Conservation (phyloP, 2,329 filamentous ascomycete genomes). For the Nigrospora oryzae region DNA sequence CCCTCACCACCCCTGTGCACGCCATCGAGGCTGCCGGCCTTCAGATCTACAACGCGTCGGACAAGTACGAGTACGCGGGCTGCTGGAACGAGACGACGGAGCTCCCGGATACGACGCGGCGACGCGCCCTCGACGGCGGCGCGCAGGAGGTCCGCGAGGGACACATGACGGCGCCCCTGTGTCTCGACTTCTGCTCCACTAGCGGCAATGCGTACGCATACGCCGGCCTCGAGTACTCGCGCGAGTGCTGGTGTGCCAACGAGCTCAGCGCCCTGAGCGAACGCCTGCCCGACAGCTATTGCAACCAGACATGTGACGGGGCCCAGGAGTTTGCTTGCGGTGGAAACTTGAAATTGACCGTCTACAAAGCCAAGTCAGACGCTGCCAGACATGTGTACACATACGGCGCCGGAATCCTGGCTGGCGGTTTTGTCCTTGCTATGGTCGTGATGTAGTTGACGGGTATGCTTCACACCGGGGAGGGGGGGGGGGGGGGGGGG, state of each 20-base stretch:
- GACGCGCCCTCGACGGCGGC: conserved; percentile 36
- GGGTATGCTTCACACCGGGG: too few relatives aligned
- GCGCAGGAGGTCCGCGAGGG: conserved; percentile 28
- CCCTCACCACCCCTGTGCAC: background rate
- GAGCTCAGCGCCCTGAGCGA: conserved; percentile 36
- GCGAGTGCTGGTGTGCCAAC: conserved; percentile 52
- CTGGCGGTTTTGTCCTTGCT: too few relatives aligned
- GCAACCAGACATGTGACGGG: conserved; percentile 45
- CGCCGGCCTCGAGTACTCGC: conserved; percentile 46
- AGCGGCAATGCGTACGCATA: conserved; percentile 30
- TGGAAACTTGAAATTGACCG: conserved; percentile 38
- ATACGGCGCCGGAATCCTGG: too few relatives aligned
- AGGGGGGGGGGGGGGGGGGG: too few relatives aligned
- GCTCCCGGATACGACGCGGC: conserved; percentile 27
- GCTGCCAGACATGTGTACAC: too few relatives aligned
- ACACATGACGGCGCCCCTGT: conserved; percentile 42
- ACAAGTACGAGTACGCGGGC: conserved; percentile 41
- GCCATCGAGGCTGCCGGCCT: background rate
- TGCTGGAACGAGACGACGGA: conserved; percentile 52
- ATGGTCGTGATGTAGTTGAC: too few relatives aligned
- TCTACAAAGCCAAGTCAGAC: conserved; percentile 23
- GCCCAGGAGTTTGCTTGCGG: conserved; percentile 44
- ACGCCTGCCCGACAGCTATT: conserved; percentile 36
- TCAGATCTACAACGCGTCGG: conserved; percentile 23
- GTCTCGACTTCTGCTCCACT: conserved; percentile 38